A percentile compares a stretch with the other conserved stretches of the same genome.
Conservation (phyloP, 495 filamentous ascomycete species). For the Penicillium pulvis region DNA sequence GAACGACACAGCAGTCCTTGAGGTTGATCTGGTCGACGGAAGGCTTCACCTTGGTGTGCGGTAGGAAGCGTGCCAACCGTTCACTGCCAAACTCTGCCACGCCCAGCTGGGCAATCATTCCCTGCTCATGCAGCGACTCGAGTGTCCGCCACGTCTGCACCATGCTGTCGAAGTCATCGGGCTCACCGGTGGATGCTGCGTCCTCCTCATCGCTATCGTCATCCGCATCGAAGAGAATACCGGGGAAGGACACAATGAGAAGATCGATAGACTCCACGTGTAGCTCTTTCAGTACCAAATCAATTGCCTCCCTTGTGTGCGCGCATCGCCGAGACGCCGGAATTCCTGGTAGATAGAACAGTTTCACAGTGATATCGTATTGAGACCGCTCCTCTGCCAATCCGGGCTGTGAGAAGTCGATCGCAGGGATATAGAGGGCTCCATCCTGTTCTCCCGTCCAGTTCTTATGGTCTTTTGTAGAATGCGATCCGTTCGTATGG, state of each 20-base stretch:
- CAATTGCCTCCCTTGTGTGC: slow-evolving; percentile 75
- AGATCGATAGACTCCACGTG: slow-evolving; percentile 77
- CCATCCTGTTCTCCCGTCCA: slow-evolving; percentile 68
- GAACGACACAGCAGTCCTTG: slow-evolving; percentile 94
- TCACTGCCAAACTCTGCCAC: slow-evolving; percentile 89
- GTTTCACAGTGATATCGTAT: slow-evolving; percentile 92
- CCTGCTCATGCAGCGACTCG: slow-evolving; percentile 71
- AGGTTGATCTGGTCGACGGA: slow-evolving; percentile 96
- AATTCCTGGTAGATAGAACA: slow-evolving; percentile 84
- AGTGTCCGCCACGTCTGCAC: slow-evolving; percentile 69
- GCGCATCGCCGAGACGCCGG: slow-evolving; percentile 58
- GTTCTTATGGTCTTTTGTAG: slow-evolving; percentile 29
- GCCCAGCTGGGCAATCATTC: slow-evolving; percentile 73
- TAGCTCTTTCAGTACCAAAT: slow-evolving; percentile 77
- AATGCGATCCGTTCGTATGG: slow-evolving; percentile 20
- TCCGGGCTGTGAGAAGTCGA: slow-evolving; percentile 69
- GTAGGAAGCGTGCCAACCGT: slow-evolving; percentile 68
- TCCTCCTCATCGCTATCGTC: slow-evolving; percentile 76
- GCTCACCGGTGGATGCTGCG: slow-evolving; percentile 57
- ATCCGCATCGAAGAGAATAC: slow-evolving; percentile 89
- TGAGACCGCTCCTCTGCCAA: slow-evolving; percentile 75
- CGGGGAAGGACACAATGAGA: slow-evolving; percentile 89
- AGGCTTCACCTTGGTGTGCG: slow-evolving; percentile 69
- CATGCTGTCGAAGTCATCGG: slow-evolving; percentile 66
- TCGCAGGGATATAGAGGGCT: slow-evolving; percentile 72